Conservation (phyloP, 306 rosid species). For the Elaeagnus macrophylla region DNA sequence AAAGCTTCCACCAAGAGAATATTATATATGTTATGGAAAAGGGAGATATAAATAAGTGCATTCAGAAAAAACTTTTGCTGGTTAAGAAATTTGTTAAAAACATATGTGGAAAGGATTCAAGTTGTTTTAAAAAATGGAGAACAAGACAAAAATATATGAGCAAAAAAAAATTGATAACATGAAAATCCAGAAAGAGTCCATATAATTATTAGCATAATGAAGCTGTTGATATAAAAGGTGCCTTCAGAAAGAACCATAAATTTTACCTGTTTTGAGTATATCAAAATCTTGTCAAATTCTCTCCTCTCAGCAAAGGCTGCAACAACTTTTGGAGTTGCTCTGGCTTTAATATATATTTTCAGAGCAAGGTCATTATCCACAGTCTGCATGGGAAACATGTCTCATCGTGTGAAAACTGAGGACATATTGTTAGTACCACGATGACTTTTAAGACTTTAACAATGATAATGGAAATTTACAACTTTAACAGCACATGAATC, state of each 20-base stretch:
- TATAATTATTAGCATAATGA: no score
- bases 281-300: constrained; percentile 84
- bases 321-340: constrained; percentile 88
- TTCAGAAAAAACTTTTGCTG: not conserved
- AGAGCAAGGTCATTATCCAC: constrained; percentile 89
- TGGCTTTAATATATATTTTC: constrained; percentile 82
- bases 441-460: no score
- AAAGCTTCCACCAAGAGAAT: not conserved
- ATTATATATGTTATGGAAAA: not conserved
- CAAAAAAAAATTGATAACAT: no score
- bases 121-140: not conserved
- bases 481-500: not conserved
- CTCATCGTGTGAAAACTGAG: constrained; percentile 1
- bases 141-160: no score
- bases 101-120: not conserved
- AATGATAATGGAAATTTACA: no score
- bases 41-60: not conserved
- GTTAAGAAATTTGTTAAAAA: not conserved
- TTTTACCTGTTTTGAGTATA: constrained; percentile 79
- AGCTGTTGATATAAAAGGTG: not conserved
- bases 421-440: not conserved
- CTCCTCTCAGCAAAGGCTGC: constrained; percentile 88
- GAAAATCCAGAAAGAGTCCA: no score
- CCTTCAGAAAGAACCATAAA: constrained; percentile 7
- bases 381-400: constrained; percentile 41